phyloP scores from a whole-genome alignment of 176 grass and related monocot genomes.

The Zoysia japonica region DNA sequence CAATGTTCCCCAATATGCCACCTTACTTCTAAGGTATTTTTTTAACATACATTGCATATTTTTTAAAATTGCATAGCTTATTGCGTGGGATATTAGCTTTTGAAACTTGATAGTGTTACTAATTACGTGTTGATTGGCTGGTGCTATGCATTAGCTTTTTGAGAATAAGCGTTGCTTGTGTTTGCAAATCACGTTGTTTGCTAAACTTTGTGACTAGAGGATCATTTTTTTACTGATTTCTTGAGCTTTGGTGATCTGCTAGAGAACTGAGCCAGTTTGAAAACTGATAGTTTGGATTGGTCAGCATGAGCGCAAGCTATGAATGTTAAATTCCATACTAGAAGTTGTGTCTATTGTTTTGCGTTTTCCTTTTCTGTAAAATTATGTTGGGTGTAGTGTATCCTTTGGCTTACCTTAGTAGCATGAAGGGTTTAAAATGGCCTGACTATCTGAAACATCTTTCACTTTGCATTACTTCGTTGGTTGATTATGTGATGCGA shows the following conservation, averaged over 20 bases:
- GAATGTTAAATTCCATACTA: neutral
- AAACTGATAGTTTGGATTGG: neutral
- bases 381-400: neutral
- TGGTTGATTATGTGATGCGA: constrained; percentile 1
- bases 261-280: neutral
- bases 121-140: constrained; percentile 10
- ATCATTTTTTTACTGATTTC: no score
- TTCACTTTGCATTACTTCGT: neutral
- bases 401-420: constrained; percentile 5
- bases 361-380: no score
- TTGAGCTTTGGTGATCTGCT: neutral
- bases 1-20: constrained; percentile 70
- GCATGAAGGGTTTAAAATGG: neutral
- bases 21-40: constrained; percentile 93
- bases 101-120: neutral
- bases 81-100: constrained; percentile 22
- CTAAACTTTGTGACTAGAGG: constrained; percentile 8
- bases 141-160: constrained; percentile 1
- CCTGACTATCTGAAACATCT: neutral
- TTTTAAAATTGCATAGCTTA: neutral
- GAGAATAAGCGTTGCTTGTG: constrained; percentile 6
- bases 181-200: constrained; percentile 13
- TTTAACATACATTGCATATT: neutral
- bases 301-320: constrained; percentile 25
- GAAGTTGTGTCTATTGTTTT: no score